These are phyloP conservation scores for Solanum ahanhuiri DNA, from an alignment of 257 asterid species.

Conservation along the genomic window DNA sequence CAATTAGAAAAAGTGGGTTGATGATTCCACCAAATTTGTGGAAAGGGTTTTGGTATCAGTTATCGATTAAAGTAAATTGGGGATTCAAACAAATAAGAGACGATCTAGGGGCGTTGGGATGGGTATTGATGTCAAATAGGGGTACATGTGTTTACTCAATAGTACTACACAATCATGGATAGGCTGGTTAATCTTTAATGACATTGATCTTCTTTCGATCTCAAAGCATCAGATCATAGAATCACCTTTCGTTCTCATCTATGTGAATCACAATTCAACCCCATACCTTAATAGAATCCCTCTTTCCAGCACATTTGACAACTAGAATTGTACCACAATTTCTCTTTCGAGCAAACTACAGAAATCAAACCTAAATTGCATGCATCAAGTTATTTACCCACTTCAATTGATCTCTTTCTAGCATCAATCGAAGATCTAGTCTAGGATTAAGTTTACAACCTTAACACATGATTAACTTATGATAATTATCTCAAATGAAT, in stretches of 20 bases:
- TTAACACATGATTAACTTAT: background rate
- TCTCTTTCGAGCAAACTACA: background rate
- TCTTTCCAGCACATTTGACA: background rate
- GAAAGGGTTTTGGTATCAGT: background rate
- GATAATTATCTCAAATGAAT: background rate
- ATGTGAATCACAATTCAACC: background rate
- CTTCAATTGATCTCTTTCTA: background rate
- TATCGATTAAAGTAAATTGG: background rate
- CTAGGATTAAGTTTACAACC: background rate
- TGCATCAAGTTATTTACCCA: background rate
- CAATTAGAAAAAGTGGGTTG: background rate
- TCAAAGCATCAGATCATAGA: no score
- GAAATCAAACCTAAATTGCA: background rate
- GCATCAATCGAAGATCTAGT: background rate
- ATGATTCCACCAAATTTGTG: background rate
- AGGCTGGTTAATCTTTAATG: background rate
- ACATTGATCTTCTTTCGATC: background rate
- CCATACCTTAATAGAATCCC: background rate
- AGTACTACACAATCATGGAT: background rate
- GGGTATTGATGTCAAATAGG: background rate
- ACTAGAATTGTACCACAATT: background rate
- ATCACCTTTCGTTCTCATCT: background rate
- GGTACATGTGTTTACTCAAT: background rate
- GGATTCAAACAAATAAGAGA: background rate
- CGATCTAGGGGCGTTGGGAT: background rate